Percentiles rank a stretch among this genome's conserved stretches.
Conservation (phyloP, 306 rosid species). For the Senna siamea region DNA sequence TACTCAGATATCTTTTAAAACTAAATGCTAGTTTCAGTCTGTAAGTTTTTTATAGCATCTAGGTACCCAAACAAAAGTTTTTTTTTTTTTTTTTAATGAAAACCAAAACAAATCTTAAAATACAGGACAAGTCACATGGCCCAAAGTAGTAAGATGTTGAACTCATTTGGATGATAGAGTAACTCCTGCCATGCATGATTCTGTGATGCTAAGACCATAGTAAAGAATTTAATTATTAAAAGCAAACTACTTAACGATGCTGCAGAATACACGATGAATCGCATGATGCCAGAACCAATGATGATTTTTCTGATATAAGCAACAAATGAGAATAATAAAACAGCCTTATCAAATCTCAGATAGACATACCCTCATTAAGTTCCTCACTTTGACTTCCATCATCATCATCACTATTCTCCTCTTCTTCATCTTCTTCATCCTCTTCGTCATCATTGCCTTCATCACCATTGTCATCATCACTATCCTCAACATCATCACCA, state of each 20-base stretch:
- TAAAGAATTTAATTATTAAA: constrained; percentile 26
- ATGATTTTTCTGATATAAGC: constrained; percentile 30
- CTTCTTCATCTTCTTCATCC: constrained; percentile 56
- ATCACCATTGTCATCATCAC: constrained; percentile 49
- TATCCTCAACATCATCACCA: constrained; percentile 49
- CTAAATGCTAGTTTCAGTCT: constrained; percentile 1
- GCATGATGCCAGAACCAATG: constrained; percentile 24
- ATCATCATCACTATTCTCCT: constrained; percentile 45
- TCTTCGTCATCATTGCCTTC: constrained; percentile 56
- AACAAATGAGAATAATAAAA: constrained; percentile 18
- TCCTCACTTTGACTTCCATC: constrained; percentile 80
- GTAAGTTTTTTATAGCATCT: not conserved
- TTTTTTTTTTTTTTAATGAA: too few relatives aligned
- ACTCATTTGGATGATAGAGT: constrained; percentile 4
- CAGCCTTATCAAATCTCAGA: constrained; percentile 4
- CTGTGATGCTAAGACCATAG: constrained; percentile 14
- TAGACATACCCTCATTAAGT: constrained; percentile 62
- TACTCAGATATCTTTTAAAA: constrained; percentile 14
- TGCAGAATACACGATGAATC: constrained; percentile 16
- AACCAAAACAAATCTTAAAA: too few relatives aligned
- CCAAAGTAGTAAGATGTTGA: constrained; percentile 2
- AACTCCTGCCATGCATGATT: constrained; percentile 15
- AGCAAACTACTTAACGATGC: constrained; percentile 10
- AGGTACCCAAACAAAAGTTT: constrained; percentile 14
- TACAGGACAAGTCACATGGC: constrained; percentile 19